Evolutionary conservation across 768 basidiomycete genomes (phyloP).

Genomic region (Mrakia frigida): DNA sequence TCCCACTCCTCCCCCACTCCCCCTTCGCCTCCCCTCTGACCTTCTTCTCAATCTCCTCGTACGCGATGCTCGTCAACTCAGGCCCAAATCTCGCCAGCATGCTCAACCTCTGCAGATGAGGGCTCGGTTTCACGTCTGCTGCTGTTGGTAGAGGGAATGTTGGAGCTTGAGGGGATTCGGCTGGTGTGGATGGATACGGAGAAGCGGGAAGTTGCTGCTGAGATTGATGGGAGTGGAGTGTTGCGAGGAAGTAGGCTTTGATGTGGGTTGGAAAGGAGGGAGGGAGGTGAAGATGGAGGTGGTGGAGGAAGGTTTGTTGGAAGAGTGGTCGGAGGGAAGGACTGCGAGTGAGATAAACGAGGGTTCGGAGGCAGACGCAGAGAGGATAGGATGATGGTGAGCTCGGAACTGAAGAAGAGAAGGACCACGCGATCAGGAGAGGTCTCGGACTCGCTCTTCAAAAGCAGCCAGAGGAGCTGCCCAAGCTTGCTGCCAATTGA

Average conservation of each 20-base stretch:
- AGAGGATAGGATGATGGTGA: slow-evolving; percentile 54
- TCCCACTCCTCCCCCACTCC: slow-evolving; percentile 46
- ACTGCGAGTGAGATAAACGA: not conserved
- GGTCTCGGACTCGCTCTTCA: slow-evolving; percentile 13
- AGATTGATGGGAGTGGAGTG: slow-evolving; percentile 14
- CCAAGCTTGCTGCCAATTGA: slow-evolving; percentile 75
- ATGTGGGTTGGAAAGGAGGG: slow-evolving; percentile 62
- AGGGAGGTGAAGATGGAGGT: slow-evolving; percentile 66
- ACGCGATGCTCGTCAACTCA: slow-evolving; percentile 74
- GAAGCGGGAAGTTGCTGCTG: not conserved
- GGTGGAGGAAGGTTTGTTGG: slow-evolving; percentile 59
- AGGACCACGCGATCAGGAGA: not conserved
- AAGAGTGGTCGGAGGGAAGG: slow-evolving; percentile 27
- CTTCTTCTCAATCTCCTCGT: slow-evolving; percentile 73
- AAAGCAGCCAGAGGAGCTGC: slow-evolving; percentile 37
- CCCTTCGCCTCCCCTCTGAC: slow-evolving; percentile 62
- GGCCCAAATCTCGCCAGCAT: slow-evolving; percentile 77
- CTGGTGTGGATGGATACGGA: slow-evolving; percentile 13
- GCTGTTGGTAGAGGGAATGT: slow-evolving; percentile 30
- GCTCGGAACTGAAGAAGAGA: slow-evolving; percentile 43
- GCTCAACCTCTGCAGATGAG: slow-evolving; percentile 62
- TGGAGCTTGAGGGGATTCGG: slow-evolving; percentile 32
- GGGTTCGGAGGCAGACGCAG: no score
- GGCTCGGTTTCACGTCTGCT: slow-evolving; percentile 52
- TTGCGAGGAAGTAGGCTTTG: slow-evolving; percentile 48